Conservation (phyloP, 2,329 filamentous ascomycete species). For the Tolypocladium tundrense region DNA sequence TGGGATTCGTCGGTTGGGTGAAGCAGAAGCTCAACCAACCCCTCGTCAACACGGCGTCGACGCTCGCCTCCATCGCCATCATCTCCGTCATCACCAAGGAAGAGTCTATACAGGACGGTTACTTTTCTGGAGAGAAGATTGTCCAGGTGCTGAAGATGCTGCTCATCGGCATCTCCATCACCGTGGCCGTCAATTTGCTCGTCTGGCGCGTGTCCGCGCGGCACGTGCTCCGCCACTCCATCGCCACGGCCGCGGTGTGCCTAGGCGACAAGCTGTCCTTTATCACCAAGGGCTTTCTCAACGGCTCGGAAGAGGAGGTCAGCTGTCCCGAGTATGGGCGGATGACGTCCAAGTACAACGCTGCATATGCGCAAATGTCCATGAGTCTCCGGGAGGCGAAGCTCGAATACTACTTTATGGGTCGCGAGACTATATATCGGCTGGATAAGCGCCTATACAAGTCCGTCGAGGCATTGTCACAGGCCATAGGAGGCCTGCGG, state of each 20-base stretch:
- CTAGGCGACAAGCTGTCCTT: constrained; percentile 72
- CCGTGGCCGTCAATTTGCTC: constrained; percentile 64
- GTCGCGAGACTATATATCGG: constrained; percentile 67
- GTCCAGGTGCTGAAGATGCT: constrained; percentile 76
- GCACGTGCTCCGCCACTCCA: constrained; percentile 59
- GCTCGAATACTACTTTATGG: constrained; percentile 76
- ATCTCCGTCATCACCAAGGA: constrained; percentile 90
- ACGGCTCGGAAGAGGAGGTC: constrained; percentile 70
- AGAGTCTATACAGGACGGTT: constrained; percentile 71
- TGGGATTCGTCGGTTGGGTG: constrained; percentile 82
- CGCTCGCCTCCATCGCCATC: constrained; percentile 75
- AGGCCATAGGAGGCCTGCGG: constrained; percentile 80
- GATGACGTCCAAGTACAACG: constrained; percentile 53
- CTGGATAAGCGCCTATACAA: constrained; percentile 73
- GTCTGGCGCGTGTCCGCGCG: constrained; percentile 73
- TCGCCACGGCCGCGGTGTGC: constrained; percentile 61
- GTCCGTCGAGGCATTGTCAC: constrained; percentile 74
- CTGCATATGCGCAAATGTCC: constrained; percentile 58
- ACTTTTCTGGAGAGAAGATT: constrained; percentile 74
- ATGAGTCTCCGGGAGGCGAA: constrained; percentile 78
- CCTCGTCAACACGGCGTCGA: constrained; percentile 75
- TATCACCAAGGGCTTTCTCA: constrained; percentile 75
- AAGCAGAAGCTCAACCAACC: constrained; percentile 72
- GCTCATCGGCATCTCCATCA: constrained; percentile 62
- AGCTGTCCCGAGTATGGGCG: constrained; percentile 53